Conservation (phyloP, 2,329 filamentous ascomycete genomes). For the Lithohypha guttulata region DNA sequence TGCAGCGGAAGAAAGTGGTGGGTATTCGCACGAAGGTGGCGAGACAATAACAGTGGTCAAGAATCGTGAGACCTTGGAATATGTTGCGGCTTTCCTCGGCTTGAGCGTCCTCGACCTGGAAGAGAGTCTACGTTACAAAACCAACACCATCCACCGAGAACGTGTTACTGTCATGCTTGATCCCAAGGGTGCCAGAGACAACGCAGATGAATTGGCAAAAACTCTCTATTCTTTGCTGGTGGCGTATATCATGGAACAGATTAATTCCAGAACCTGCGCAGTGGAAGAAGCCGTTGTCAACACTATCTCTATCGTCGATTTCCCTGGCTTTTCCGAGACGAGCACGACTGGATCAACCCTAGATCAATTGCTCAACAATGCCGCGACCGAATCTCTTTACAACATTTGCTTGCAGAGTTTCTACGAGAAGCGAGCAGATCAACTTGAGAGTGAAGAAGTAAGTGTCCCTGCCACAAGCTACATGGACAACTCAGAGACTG, state of each 20-base stretch:
- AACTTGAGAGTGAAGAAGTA: conserved; percentile 90
- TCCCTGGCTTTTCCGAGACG: conserved; percentile 85
- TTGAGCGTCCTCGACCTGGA: conserved; percentile 73
- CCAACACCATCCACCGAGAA: conserved; percentile 90
- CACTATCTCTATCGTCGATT: conserved; percentile 90
- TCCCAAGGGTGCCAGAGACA: conserved; percentile 74
- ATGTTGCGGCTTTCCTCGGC: conserved; percentile 89
- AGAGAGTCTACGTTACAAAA: conserved; percentile 84
- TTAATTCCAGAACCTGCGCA: conserved; percentile 83
- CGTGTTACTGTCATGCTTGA: conserved; percentile 98
- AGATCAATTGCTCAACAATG: conserved; percentile 90
- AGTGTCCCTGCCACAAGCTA: conserved; percentile 84
- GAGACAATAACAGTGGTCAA: conserved; percentile 77
- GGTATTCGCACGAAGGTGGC: conserved; percentile 89
- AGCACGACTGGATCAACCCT: conserved; percentile 72
- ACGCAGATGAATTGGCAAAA: conserved; percentile 86
- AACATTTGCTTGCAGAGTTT: conserved; percentile 91
- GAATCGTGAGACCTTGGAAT: conserved; percentile 80
- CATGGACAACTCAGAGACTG: conserved; percentile 93
- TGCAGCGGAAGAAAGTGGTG: conserved; percentile 80
- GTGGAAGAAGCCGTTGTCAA: conserved; percentile 81
- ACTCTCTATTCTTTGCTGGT: conserved; percentile 91
- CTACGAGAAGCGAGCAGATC: conserved; percentile 86
- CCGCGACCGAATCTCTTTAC: conserved; percentile 82
- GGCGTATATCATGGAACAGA: conserved; percentile 82